Base-by-base conservation (phyloP, 768 basidiomycete genomes). In the Pholiota conissans region DNA sequence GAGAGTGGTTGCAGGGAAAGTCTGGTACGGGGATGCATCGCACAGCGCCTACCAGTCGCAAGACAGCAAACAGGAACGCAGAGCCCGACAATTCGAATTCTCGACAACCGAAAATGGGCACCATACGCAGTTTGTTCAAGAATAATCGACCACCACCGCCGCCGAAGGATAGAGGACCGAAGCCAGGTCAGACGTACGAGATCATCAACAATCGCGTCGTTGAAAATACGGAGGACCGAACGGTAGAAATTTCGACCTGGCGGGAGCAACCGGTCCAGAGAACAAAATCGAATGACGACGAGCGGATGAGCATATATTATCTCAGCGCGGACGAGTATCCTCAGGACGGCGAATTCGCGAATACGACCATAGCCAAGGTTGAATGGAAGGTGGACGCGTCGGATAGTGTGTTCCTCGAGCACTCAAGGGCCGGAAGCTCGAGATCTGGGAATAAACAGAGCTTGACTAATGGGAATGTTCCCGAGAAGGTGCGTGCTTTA, bases 211-310 rank as follows among this genome's bases (percentile, higher is more conserved):
- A 71, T 32, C 69, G 69, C 37, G 73, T 82, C 24, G 57, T 82
- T 27, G 81, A 82, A 61, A 76, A 79, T 26, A 78, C 75, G n/a
- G 76, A 79, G 1, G 80, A 82, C 54, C 73, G 72, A 54, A 82
- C 81, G 7, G 80, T 82, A 5, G 82, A 80, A 47, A 79, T 87
- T 53, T 78, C 74, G 22, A 76, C 75, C 8, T 87, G 85, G 85
- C 71, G 83, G 30, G 80, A 85, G 63, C 78, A 81, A 42, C 80
- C 82, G 0, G 77, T 79, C 3, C 68, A 73, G 52, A 75, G 78
- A 52, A 67, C 70, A 9, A 69, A 67, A 40, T 62, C 67, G 29
- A 66, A 71, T 20, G 67, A 72, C 30, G 73, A 73, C 5, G 77
- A 76, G 48, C 70, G 59, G 37, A 73, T 79, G 70, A 80, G 79